Conservation (phyloP, 2,329 filamentous ascomycete species). For the Penicillium sp. region DNA sequence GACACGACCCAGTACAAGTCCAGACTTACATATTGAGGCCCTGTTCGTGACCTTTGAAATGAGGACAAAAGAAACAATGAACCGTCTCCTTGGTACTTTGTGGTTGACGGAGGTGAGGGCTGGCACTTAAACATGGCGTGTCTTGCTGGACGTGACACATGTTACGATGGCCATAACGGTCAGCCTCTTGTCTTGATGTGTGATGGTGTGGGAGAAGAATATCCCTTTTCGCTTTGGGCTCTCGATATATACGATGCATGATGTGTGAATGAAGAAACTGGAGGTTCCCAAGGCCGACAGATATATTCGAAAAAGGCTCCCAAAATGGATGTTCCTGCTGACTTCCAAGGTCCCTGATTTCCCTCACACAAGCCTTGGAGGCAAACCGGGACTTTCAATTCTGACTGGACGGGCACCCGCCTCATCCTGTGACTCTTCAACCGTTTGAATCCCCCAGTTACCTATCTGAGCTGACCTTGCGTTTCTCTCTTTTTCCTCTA, state of each 20-base stretch:
- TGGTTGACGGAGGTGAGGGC: neutral
- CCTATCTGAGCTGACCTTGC: neutral
- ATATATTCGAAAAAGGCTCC: neutral
- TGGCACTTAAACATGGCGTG: neutral
- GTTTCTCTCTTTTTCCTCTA: neutral
- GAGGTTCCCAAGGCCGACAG: neutral
- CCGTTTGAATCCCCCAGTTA: neutral
- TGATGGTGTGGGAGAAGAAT: too few relatives aligned
- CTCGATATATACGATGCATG: neutral
- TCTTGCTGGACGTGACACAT: neutral
- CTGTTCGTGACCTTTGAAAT: neutral
- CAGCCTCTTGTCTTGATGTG: neutral
- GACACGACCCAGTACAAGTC: neutral
- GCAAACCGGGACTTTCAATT: constrained; percentile 1
- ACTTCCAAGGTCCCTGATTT: neutral
- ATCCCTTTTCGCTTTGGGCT: neutral
- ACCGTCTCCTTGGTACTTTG: neutral
- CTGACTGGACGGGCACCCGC: neutral
- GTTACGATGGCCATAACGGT: neutral
- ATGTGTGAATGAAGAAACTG: neutral
- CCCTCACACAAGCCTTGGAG: neutral
- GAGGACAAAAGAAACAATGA: neutral
- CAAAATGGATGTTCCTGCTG: neutral
- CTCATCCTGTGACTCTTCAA: neutral
- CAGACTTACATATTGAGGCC: neutral